phyloP scores from a whole-genome alignment of 495 filamentous ascomycete genomes.

The Xanthoparmelia taractica region DNA sequence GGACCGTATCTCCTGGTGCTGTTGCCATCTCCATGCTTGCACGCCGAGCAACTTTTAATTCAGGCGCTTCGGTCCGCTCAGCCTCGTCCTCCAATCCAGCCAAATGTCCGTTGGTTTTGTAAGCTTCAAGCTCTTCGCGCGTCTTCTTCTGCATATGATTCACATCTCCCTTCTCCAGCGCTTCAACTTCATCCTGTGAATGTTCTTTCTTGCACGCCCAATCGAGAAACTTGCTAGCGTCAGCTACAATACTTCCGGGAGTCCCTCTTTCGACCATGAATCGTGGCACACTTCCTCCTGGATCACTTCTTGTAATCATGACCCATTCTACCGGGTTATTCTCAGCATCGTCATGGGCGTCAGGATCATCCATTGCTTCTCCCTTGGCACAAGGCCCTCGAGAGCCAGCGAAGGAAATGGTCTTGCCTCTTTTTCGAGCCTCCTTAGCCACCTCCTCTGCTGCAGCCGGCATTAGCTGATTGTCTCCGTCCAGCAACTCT shows the following conservation, averaged over 20 bases:
- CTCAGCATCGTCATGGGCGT: conserved; percentile 39
- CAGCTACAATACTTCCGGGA: conserved; percentile 69
- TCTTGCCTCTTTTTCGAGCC: conserved; percentile 35
- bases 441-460: conserved; percentile 18
- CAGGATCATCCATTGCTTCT: conserved; percentile 32
- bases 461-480: conserved; percentile 4
- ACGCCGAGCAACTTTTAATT: neutral
- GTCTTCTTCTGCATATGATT: neutral
- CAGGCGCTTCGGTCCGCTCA: conserved; percentile 12
- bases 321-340: conserved; percentile 81
- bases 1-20: conserved; percentile 27
- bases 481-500: neutral
- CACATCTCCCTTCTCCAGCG: conserved; percentile 24
- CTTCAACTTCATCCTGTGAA: conserved; percentile 33
- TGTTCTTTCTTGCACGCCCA: conserved; percentile 63
- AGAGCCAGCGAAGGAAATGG: conserved; percentile 42
- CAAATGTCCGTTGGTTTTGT: conserved; percentile 33
- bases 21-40: conserved; percentile 5
- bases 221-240: conserved; percentile 77
- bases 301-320: conserved; percentile 92
- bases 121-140: conserved; percentile 23
- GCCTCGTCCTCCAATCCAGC: conserved; percentile 26
- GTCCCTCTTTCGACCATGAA: conserved; percentile 95
- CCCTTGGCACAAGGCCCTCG: conserved; percentile 34
- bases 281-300: conserved; percentile 82